These are phyloP conservation scores for Thelonectria olida DNA, from an alignment of 2,329 filamentous ascomycete genomes.

Conservation along the genomic window DNA sequence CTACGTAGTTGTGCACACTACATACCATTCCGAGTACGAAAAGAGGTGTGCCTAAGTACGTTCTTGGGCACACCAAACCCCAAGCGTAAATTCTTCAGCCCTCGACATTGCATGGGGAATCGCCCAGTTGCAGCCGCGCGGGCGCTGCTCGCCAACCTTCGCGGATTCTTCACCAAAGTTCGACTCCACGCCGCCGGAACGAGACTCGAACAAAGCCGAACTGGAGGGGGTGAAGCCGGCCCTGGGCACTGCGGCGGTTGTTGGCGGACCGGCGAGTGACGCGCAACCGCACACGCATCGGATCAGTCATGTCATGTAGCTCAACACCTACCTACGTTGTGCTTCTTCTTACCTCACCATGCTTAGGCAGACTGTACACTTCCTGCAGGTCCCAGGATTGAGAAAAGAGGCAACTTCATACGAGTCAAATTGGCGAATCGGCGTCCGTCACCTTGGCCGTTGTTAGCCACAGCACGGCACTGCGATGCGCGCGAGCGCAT, in stretches of 20 bases:
- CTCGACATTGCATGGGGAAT: constrained; percentile 8
- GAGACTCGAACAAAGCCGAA: constrained; percentile 19
- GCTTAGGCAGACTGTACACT: constrained; percentile 31
- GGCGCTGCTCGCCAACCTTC: constrained; percentile 8
- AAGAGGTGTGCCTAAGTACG: constrained; percentile 4
- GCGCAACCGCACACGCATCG: constrained; percentile 5
- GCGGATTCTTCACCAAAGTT: constrained; percentile 12
- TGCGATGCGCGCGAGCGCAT: constrained; percentile 27
- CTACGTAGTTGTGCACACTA: constrained; percentile 4
- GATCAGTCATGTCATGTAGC: constrained; percentile 11
- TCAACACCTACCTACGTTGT: neutral
- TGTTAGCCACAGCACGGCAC: constrained; percentile 34
- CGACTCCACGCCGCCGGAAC: constrained; percentile 22
- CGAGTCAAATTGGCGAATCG: constrained; percentile 37
- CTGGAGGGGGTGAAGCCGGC: constrained; percentile 1
- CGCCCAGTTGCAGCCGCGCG: constrained; percentile 28
- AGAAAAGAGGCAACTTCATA: constrained; percentile 43
- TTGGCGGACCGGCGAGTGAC: constrained; percentile 1
- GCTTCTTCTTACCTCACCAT: constrained; percentile 30
- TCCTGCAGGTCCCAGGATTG: constrained; percentile 39
- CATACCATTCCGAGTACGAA: neutral
- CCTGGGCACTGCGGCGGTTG: constrained; percentile 11
- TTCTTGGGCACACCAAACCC: constrained; percentile 9
- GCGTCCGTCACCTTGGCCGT: constrained; percentile 23
- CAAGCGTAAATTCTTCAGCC: constrained; percentile 6